A percentile compares a stretch with the other conserved stretches of the same genome.
Evolutionary conservation across 1,284 basidiomycete genomes (phyloP).

Genomic region (Ustilago crameri): DNA sequence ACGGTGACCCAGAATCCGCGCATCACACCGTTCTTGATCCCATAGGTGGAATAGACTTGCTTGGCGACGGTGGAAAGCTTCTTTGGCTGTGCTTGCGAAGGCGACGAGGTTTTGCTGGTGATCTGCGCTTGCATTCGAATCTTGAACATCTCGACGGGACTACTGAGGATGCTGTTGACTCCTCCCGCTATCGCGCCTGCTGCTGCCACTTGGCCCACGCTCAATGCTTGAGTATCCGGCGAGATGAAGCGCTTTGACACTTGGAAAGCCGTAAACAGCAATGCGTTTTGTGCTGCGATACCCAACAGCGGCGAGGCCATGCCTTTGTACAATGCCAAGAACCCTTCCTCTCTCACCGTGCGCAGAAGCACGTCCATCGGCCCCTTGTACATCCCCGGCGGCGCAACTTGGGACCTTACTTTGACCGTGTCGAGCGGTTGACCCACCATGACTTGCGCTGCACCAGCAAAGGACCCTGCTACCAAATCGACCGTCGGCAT

Average conservation of each 20-base stretch:
- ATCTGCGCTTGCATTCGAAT: conserved; percentile 98
- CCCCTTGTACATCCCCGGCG: conserved; percentile 42
- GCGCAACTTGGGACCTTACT: conserved; percentile 48
- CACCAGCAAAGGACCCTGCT: conserved; percentile 51
- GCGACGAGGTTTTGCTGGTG: conserved; percentile 61
- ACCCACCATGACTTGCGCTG: conserved; percentile 56
- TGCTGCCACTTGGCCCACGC: conserved; percentile 80
- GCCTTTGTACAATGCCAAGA: conserved; percentile 68
- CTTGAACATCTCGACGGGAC: conserved; percentile 78
- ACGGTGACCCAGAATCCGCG: conserved; percentile 97
- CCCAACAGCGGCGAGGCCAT: conserved; percentile 91
- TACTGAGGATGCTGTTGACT: conserved; percentile 78
- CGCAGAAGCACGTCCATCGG: conserved; percentile 49
- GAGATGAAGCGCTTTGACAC: conserved; percentile 83
- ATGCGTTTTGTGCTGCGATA: conserved; percentile 94
- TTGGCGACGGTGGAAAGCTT: conserved; percentile 79
- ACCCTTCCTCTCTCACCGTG: conserved; percentile 42
- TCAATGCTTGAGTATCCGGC: conserved; percentile 81
- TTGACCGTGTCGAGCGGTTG: conserved; percentile 60
- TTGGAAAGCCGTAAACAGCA: conserved; percentile 90
- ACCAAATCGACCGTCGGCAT: conserved; percentile 50
- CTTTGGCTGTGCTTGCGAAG: conserved; percentile 74
- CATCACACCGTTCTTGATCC: conserved; percentile 88
- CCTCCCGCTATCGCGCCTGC: conserved; percentile 93
- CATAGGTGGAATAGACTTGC: conserved; percentile 84